These are phyloP conservation scores for Hypoxylon sp. DNA, from an alignment of 2,329 filamentous ascomycete species.

Conservation along the genomic window DNA sequence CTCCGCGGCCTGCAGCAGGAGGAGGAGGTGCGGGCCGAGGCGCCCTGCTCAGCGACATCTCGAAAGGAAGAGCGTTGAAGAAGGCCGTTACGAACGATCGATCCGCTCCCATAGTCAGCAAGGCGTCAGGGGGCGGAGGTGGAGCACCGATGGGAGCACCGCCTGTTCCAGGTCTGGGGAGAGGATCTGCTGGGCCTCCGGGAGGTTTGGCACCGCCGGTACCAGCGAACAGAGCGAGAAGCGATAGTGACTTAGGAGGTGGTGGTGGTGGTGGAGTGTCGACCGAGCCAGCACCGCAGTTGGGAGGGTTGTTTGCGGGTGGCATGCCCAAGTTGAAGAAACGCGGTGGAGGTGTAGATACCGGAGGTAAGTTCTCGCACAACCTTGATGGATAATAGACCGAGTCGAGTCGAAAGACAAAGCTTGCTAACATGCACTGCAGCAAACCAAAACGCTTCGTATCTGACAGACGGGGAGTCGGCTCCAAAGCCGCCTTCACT, in stretches of 20 bases:
- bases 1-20: constrained; percentile 64
- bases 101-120: constrained; percentile 77
- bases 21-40: constrained; percentile 65
- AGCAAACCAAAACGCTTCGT: constrained; percentile 75
- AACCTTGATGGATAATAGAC: no score
- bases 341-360: constrained; percentile 80
- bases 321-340: constrained; percentile 97
- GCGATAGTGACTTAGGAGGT: constrained; percentile 79
- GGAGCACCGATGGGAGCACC: constrained; percentile 77
- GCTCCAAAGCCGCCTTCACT: constrained; percentile 64
- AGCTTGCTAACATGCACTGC: constrained; percentile 36
- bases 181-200: constrained; percentile 59
- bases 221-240: constrained; percentile 75
- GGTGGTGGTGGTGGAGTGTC: constrained; percentile 52
- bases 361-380: constrained; percentile 62
- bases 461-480: constrained; percentile 72
- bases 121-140: constrained; percentile 61
- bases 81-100: constrained; percentile 93
- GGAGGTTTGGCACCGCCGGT: constrained; percentile 74
- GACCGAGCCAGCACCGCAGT: constrained; percentile 74
- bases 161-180: constrained; percentile 73
- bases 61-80: constrained; percentile 80
- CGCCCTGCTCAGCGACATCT: constrained; percentile 87
- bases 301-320: constrained; percentile 88
- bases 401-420: background rate